Evolutionary conservation across 331 rosid genomes (phyloP).

Genomic region (Arachis monticola): DNA sequence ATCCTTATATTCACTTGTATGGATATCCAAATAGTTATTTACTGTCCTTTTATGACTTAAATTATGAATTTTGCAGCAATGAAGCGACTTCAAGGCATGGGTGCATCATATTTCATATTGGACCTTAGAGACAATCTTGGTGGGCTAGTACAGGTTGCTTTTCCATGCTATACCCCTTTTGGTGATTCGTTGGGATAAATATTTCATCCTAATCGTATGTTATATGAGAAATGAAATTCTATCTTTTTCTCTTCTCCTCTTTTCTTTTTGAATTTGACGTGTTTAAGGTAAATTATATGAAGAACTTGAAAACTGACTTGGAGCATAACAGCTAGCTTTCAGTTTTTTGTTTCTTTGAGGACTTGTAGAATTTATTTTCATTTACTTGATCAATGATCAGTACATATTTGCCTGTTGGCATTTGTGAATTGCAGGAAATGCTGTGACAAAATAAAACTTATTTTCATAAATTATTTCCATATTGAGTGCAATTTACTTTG

Average conservation of each 20-base stretch:
- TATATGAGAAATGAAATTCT: background rate
- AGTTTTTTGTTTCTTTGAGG: background rate
- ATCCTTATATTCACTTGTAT: background rate
- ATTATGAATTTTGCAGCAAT: slow-evolving; percentile 68
- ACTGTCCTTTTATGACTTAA: background rate
- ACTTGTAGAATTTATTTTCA: background rate
- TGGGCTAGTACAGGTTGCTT: slow-evolving; percentile 91
- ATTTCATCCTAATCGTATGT: background rate
- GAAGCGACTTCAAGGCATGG: slow-evolving; percentile 90
- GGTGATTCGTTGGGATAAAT: background rate
- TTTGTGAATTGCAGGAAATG: background rate
- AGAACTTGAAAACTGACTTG: too few relatives aligned
- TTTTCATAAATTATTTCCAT: background rate
- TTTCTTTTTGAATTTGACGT: background rate
- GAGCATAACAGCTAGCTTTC: too few relatives aligned
- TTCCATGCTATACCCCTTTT: background rate
- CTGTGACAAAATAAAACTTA: slow-evolving; percentile 4
- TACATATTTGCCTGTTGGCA: background rate
- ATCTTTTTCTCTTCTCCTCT: background rate
- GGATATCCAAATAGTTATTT: slow-evolving; percentile 17
- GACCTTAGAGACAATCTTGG: slow-evolving; percentile 99
- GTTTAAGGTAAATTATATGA: too few relatives aligned
- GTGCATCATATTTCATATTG: slow-evolving; percentile 82
- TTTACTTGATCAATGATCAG: background rate
- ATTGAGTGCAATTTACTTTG: slow-evolving; percentile 19